Base-by-base conservation (phyloP, 805 yeast species). In the Henningerozyma blattae region DNA sequence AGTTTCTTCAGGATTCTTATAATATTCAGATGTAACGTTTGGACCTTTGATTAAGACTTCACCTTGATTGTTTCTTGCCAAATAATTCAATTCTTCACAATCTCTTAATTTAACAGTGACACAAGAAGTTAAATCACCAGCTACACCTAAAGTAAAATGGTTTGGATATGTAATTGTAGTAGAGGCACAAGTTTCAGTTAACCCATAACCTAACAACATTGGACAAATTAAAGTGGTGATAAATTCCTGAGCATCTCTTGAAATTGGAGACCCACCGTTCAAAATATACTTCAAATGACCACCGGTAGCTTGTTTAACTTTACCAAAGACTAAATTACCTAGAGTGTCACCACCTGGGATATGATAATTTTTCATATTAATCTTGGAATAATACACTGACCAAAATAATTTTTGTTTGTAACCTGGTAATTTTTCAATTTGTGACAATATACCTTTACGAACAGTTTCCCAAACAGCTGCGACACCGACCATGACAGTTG, bases 391-490 rank as follows among this genome's bases (percentile, higher is more conserved):
- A 61, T 65, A 85, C 10, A 94, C 91, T 22, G 75, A 67, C 97
- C 98, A 91, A 58, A 91, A 91, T 28, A 91, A 50, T 56, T 73
- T 82, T 61, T 86, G 95, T 20, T 73, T 68, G 17, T 76, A 46
- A 9, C 74, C 46, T 13, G 94, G 81, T 51, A 68, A 68, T 47
- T 74, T 71, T 41, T 67, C 64, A 42, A 91, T 71, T 62, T 87
- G 86, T 35, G 72, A 72, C 39, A 84, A 42, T 37, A 91, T 80
- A 40, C 97, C 98, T 66, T 91, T 91, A 60, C 87, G 80, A 40
- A 91, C 83, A 22, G 80, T 70, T 66, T 91, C 98, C 94, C 95
- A 91, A 32, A 91, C 96, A 5, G 97, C 94, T 13, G 97, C 96
- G 34, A 91, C 98, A 59, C 95, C 98, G 42, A 86, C 95, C 95